Evolutionary conservation across 768 basidiomycete genomes (phyloP).

Genomic region (Amylocystis lapponica): DNA sequence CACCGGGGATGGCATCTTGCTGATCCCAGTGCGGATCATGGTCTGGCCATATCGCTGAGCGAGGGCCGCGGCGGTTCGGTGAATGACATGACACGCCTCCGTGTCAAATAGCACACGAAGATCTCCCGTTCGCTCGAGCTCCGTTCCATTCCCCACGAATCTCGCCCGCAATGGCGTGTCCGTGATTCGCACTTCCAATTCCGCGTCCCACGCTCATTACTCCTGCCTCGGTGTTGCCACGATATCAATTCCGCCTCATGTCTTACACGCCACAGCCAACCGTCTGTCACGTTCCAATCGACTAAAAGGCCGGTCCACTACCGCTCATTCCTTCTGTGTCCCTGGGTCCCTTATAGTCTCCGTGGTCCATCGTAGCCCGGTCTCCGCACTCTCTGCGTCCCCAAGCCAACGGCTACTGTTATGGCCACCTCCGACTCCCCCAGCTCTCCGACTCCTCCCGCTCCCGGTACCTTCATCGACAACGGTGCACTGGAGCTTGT

Average conservation of each 20-base stretch:
- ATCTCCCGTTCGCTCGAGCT: too few species aligned
- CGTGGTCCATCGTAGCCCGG: conserved; percentile 16
- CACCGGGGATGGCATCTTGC: too few species aligned
- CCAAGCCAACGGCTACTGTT: conserved; percentile 12
- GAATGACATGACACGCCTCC: too few species aligned
- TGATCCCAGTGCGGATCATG: too few species aligned
- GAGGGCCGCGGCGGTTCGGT: too few species aligned
- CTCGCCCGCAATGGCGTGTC: not conserved
- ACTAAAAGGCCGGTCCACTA: conserved; percentile 21
- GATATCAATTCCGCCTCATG: conserved; percentile 28
- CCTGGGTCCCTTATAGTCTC: conserved; percentile 24
- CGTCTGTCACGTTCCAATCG: conserved; percentile 25
- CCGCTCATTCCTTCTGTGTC: conserved; percentile 14
- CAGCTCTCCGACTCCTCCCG: conserved; percentile 41
- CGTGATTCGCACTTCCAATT: conserved; percentile 3
- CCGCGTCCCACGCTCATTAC: conserved; percentile 8
- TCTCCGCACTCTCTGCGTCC: conserved; percentile 13
- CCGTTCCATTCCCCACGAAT: too few species aligned
- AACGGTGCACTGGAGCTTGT: conserved; percentile 75
- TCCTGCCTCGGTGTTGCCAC: conserved; percentile 11
- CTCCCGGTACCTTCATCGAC: conserved; percentile 79
- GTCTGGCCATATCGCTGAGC: too few species aligned
- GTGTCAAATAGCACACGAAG: too few species aligned
- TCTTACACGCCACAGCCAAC: conserved; percentile 26
- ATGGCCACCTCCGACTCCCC: conserved; percentile 27